Evolutionary conservation across 2,329 filamentous ascomycete genomes (phyloP), one percentile per base, ranked within the genome.

Genomic region (Hymenoscyphus linearis): DNA sequence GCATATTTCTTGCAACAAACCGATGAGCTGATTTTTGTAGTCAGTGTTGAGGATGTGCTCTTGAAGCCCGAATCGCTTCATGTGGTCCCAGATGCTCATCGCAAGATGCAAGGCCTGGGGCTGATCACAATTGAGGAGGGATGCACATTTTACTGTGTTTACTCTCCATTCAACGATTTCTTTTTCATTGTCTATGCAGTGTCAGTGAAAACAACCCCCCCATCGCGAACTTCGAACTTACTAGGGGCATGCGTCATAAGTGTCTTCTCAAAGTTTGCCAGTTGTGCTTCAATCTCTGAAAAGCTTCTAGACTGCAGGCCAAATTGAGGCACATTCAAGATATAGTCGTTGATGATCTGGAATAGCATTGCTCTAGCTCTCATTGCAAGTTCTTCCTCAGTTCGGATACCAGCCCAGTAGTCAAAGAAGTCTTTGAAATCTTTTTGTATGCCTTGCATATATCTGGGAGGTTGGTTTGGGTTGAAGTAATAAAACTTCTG

Each of bases 121-220:
- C 12, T 37, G 14, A 4, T 55, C 18, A 10, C 18, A 26, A 0
- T 44, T 31, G n/a, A 61, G 44, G 5, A 53, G 13, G 9, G 16
- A 9, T 9, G 54, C 59, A 18, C 40, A 57, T 25, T 54, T 61
- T 2, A 61, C n/a, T 2, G 55, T 61, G 6, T 26, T 13, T 0
- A 12, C 54, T 58, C 61, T 60, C 63, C 63, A 63, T 26, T 63
- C 57, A 1, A 52, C 34, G 16, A 62, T 40, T 12, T 63, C 59
- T 2, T 35, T n/a, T 18, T 50, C 52, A 25, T 55, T 34, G 5
- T 34, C 55, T 47, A 35, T 7, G 18, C 2, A 1, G 4, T 18
- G 40, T 44, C 18, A 44, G 40, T 18, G 31, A 9, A 7, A 10
- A 44, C n/a, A 4, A 9, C n/a, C 18, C 4, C 4, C 2, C 5